Percentiles rank a stretch among this genome's conserved stretches.
These are phyloP conservation scores for Paecilomyces dactylethromorphus DNA, from an alignment of 2,329 filamentous ascomycete genomes.

Conservation along the genomic window DNA sequence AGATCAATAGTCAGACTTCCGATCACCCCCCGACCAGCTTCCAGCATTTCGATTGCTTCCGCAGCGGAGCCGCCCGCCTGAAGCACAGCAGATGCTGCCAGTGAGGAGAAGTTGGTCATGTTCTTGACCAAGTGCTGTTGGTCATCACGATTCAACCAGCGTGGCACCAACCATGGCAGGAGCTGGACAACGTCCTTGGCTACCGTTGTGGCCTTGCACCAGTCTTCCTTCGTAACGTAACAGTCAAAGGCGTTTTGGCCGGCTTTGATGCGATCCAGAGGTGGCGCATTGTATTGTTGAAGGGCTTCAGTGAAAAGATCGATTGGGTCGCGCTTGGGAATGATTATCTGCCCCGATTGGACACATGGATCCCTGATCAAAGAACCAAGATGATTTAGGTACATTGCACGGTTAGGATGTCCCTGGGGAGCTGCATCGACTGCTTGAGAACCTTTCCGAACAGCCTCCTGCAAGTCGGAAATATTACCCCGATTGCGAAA, in stretches of 20 bases:
- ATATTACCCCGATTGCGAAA: background rate
- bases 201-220: background rate
- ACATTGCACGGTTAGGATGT: background rate
- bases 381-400: constrained; percentile 1
- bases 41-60: background rate
- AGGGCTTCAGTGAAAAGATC: background rate
- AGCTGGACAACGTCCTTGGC: background rate
- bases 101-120: background rate
- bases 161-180: background rate
- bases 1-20: background rate
- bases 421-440: background rate
- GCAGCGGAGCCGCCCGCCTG: background rate
- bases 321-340: background rate
- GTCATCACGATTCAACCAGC: background rate
- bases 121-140: background rate
- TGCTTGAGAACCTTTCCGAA: background rate
- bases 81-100: background rate
- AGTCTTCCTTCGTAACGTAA: background rate
- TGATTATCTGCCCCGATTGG: background rate
- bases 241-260: background rate
- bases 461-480: background rate
- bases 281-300: background rate
- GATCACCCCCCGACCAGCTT: background rate
- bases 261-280: background rate
- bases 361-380: background rate